Evolutionary conservation across 2,329 filamentous ascomycete species (phyloP).

Genomic region (Colletotrichum tropicale): DNA sequence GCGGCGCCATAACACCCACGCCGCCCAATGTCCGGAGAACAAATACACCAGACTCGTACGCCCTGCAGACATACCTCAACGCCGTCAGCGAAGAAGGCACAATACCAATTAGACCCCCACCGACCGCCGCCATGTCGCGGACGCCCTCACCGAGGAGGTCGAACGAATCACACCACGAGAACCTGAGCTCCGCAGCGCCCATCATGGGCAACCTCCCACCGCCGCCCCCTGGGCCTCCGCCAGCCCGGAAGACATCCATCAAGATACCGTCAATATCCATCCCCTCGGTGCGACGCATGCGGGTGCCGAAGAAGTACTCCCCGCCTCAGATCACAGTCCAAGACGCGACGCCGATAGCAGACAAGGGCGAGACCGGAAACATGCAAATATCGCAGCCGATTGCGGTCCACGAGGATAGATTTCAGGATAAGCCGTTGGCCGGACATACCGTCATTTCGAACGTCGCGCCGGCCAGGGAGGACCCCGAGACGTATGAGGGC

Average conservation of each 20-base stretch:
- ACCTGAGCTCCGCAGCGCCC: too few relatives aligned
- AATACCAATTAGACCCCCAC: too few relatives aligned
- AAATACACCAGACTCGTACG: slow-evolving; percentile 35
- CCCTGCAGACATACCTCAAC: slow-evolving; percentile 40
- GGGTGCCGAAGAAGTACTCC: slow-evolving; percentile 44
- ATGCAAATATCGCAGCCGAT: slow-evolving; percentile 35
- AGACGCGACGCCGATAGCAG: slow-evolving; percentile 30
- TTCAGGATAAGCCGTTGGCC: slow-evolving; percentile 27
- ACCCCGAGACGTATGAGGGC: slow-evolving; percentile 9
- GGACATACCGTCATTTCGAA: slow-evolving; percentile 8
- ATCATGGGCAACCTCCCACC: too few relatives aligned
- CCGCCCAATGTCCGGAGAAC: slow-evolving; percentile 9
- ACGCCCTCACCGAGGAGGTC: too few relatives aligned
- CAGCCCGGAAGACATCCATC: slow-evolving; percentile 20
- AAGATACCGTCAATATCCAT: slow-evolving; percentile 30
- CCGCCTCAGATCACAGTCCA: slow-evolving; percentile 39
- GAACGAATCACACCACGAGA: too few relatives aligned
- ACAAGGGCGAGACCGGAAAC: slow-evolving; percentile 22
- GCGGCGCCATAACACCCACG: too few relatives aligned
- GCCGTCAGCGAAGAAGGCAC: slow-evolving; percentile 28
- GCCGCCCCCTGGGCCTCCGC: slow-evolving; percentile 18
- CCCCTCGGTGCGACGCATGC: slow-evolving; percentile 21
- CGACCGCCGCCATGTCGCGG: too few relatives aligned
- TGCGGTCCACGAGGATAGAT: slow-evolving; percentile 24
- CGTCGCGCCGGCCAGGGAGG: background rate